Evolutionary conservation across 2,329 filamentous ascomycete genomes (phyloP).

Genomic region (Aspergillus glaucus): DNA sequence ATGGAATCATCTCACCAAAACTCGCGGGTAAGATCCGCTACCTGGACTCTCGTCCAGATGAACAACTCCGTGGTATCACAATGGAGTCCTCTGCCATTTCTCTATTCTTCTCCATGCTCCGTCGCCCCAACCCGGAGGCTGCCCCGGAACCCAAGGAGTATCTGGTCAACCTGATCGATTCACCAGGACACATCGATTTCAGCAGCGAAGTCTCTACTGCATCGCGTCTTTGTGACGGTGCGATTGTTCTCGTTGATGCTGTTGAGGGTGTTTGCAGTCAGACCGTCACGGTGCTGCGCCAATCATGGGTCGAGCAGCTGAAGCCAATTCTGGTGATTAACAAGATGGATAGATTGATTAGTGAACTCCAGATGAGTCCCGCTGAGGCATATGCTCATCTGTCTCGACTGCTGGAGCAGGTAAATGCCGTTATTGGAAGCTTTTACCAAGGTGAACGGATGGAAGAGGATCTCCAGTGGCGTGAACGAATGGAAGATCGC

Average conservation of each 20-base stretch:
- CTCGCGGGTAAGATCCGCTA: conserved; percentile 97
- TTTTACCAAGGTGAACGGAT: conserved; percentile 98
- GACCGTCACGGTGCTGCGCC: conserved; percentile 90
- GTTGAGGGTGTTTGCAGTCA: conserved; percentile 98
- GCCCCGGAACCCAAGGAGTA: conserved; percentile 75
- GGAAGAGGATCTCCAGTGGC: conserved; percentile 96
- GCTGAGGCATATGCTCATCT: conserved; percentile 84
- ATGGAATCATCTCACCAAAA: conserved; percentile 98
- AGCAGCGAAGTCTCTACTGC: conserved; percentile 97
- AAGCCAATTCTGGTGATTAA: conserved; percentile 95
- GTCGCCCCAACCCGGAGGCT: conserved; percentile 63
- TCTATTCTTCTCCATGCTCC: conserved; percentile 85
- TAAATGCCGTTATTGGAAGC: conserved; percentile 93
- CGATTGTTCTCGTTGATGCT: conserved; percentile 88
- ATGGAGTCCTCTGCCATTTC: conserved; percentile 99
- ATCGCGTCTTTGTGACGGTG: conserved; percentile 87
- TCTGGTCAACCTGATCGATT: conserved; percentile 95
- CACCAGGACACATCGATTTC: conserved; percentile 96
- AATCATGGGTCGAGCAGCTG: conserved; percentile 92
- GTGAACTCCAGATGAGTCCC: conserved; percentile 89
- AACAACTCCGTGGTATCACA: conserved; percentile 94
- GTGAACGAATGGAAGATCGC: conserved; percentile 83
- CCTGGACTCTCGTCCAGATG: conserved; percentile 90
- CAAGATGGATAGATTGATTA: conserved; percentile 93
- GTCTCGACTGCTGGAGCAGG: conserved; percentile 83